Evolutionary conservation across 805 yeast species (phyloP).

Genomic region (Starmerella sirachaensis): DNA sequence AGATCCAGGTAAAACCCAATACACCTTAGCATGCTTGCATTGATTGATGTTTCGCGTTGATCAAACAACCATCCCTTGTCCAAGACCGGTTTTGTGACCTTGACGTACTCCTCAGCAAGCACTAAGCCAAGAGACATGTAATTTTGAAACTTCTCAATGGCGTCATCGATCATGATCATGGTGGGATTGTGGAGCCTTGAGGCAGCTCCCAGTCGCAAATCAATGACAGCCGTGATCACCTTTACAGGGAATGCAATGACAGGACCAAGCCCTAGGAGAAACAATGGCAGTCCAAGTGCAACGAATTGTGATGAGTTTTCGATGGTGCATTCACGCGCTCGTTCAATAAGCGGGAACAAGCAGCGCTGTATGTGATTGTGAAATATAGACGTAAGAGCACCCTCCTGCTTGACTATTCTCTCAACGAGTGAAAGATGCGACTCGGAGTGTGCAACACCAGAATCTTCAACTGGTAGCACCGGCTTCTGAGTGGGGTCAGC

Average conservation of each 20-base stretch:
- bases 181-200: conserved; percentile 71
- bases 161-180: conserved; percentile 91
- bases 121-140: conserved; percentile 66
- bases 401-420: conserved; percentile 53
- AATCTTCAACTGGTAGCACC: conserved; percentile 34
- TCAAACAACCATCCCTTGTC: conserved; percentile 61
- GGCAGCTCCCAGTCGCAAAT: conserved; percentile 64
- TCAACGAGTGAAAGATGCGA: conserved; percentile 60
- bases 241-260: conserved; percentile 66
- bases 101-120: conserved; percentile 54
- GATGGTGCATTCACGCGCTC: conserved; percentile 62
- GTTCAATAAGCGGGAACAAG: conserved; percentile 68
- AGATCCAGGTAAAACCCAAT: conserved; percentile 59
- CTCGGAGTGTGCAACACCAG: conserved; percentile 35
- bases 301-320: conserved; percentile 50
- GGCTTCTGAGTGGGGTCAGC: conserved; percentile 44
- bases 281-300: conserved; percentile 57
- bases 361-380: conserved; percentile 54
- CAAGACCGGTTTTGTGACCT: conserved; percentile 39
- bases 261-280: conserved; percentile 41
- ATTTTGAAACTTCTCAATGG: conserved; percentile 70
- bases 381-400: conserved; percentile 41
- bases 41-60: conserved; percentile 48
- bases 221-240: conserved; percentile 66
- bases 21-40: conserved; percentile 58